These are phyloP conservation scores for Coelastrella sp. DNA, from an alignment of 139 green algal genomes.

Conservation along the genomic window DNA sequence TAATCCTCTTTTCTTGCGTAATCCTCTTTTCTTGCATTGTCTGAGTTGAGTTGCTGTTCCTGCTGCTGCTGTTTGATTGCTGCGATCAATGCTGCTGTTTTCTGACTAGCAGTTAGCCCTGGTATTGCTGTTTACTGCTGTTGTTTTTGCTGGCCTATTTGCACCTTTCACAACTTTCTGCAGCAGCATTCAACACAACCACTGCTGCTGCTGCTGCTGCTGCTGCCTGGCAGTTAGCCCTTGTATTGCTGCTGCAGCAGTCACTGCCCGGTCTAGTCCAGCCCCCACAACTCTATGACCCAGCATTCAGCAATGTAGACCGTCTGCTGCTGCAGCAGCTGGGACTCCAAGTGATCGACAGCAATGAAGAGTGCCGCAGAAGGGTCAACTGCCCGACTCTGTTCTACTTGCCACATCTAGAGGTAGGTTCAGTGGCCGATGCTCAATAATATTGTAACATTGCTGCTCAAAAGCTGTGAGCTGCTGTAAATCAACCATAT, in stretches of 20 bases:
- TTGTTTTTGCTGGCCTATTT: background rate
- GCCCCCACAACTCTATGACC: slow-evolving; percentile 53
- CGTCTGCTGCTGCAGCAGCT: slow-evolving; percentile 26
- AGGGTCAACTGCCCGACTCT: slow-evolving; percentile 21
- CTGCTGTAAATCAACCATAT: background rate
- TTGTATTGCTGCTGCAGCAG: slow-evolving; percentile 36
- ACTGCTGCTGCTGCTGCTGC: background rate
- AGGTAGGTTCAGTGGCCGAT: slow-evolving; percentile 32
- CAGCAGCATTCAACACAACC: background rate
- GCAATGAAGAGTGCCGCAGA: slow-evolving; percentile 47
- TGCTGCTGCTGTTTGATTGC: no score
- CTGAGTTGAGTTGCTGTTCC: no score
- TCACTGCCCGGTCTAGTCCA: background rate
- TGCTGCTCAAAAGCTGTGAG: background rate
- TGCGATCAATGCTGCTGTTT: background rate
- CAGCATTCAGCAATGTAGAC: slow-evolving; percentile 45
- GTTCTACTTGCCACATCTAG: slow-evolving; percentile 66
- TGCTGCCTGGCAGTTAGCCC: slow-evolving; percentile 22
- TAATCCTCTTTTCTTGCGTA: no score
- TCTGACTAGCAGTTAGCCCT: no score
- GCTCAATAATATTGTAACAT: no score
- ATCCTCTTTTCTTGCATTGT: no score
- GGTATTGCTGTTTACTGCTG: background rate
- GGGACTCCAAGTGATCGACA: slow-evolving; percentile 19
- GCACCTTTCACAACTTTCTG: background rate